A percentile compares a stretch with the other conserved stretches of the same genome.
phyloP scores from a whole-genome alignment of 2,329 filamentous ascomycete species.

The Drechslerella coelobrocha region DNA sequence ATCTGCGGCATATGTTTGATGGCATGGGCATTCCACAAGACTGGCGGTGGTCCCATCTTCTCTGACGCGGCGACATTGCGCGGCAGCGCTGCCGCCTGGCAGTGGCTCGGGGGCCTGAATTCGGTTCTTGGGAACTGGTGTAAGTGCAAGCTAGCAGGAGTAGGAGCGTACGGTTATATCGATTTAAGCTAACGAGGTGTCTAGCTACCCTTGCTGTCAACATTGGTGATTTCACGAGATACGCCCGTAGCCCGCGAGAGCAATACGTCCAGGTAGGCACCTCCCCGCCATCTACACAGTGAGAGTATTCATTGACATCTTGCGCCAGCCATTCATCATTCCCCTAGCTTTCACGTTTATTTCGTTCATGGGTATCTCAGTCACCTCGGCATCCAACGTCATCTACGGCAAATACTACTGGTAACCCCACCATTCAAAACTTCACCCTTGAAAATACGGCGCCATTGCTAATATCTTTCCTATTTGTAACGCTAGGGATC shows the following conservation, averaged over 20 bases:
- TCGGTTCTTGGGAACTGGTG: slow-evolving; percentile 53
- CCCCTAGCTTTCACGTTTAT: slow-evolving; percentile 63
- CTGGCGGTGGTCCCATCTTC: slow-evolving; percentile 64
- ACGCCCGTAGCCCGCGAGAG: slow-evolving; percentile 57
- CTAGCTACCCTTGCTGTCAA: slow-evolving; percentile 62
- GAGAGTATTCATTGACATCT: too few species aligned
- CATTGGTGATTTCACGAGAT: slow-evolving; percentile 66
- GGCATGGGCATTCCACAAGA: slow-evolving; percentile 68
- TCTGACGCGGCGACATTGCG: slow-evolving; percentile 60
- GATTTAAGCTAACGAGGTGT: slow-evolving; percentile 61
- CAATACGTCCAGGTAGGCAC: slow-evolving; percentile 55
- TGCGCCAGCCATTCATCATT: slow-evolving; percentile 61
- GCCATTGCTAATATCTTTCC: not conserved
- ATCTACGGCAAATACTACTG: slow-evolving; percentile 64
- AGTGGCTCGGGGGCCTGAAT: slow-evolving; percentile 55
- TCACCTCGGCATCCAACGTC: slow-evolving; percentile 64
- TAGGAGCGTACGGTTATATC: slow-evolving; percentile 64
- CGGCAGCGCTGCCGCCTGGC: slow-evolving; percentile 55
- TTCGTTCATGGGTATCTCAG: slow-evolving; percentile 66
- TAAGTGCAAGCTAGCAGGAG: slow-evolving; percentile 66
- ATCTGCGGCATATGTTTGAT: slow-evolving; percentile 69
- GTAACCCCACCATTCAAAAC: not conserved
- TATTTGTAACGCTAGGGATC: slow-evolving; percentile 57
- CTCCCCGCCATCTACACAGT: too few species aligned
- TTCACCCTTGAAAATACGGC: too few species aligned